phyloP scores from a whole-genome alignment of 2,329 filamentous ascomycete species.

The Neoscytalidium dimidiatum region DNA sequence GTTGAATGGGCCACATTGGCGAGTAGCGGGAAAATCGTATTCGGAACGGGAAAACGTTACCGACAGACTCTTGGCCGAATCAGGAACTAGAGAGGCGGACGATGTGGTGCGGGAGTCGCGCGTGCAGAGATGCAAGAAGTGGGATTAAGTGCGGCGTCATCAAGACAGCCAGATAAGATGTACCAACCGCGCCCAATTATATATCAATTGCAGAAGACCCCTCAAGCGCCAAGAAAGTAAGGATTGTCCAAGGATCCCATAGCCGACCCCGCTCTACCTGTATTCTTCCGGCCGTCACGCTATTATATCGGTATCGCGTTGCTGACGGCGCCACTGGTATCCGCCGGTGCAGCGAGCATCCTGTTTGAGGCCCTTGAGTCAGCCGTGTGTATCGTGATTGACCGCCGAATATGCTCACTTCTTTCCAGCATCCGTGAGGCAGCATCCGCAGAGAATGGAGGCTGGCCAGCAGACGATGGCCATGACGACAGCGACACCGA shows the following conservation, averaged over 20 bases:
- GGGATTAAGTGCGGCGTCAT: neutral
- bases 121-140: neutral
- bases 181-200: conserved; percentile 2
- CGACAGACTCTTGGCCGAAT: neutral
- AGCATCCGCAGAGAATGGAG: conserved; percentile 59
- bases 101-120: neutral
- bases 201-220: neutral
- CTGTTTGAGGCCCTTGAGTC: conserved; percentile 33
- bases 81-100: neutral
- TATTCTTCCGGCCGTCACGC: conserved; percentile 11
- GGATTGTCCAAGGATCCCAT: neutral
- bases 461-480: conserved; percentile 59
- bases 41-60: neutral
- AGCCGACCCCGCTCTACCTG: conserved; percentile 12
- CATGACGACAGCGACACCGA: conserved; percentile 49
- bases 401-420: conserved; percentile 46
- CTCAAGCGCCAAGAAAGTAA: conserved; percentile 2
- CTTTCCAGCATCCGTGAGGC: conserved; percentile 55
- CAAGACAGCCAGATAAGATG: conserved; percentile 13
- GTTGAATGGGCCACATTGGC: conserved; percentile 1
- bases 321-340: conserved; percentile 52
- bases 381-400: neutral
- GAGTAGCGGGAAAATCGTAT: neutral
- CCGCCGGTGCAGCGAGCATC: conserved; percentile 54
- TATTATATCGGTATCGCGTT: conserved; percentile 52